Evolutionary conservation across 1,284 basidiomycete genomes (phyloP).

Genomic region (Ustilago curta): DNA sequence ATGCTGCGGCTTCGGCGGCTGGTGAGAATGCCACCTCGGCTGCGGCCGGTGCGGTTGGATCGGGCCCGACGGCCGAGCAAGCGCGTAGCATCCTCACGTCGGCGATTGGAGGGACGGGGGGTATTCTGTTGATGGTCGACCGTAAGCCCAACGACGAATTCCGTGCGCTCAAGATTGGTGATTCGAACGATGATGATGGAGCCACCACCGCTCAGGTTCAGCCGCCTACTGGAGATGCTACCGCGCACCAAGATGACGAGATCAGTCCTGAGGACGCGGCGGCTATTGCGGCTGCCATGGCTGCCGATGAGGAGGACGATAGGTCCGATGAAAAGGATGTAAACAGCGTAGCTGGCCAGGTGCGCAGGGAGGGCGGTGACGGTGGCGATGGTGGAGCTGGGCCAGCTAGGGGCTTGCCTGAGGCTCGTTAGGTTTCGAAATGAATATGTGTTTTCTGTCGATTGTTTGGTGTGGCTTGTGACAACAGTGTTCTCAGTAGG

Average conservation of each 20-base stretch:
- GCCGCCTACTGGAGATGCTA: neutral
- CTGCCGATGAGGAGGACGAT: conserved; percentile 61
- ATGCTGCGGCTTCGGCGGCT: conserved; percentile 18
- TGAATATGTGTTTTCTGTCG: neutral
- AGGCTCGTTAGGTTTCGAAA: conserved; percentile 30
- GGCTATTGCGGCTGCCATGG: conserved; percentile 54
- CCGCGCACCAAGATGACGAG: conserved; percentile 22
- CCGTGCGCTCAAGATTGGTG: conserved; percentile 47
- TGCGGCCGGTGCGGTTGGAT: neutral
- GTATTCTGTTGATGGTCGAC: conserved; percentile 65
- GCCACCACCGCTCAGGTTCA: conserved; percentile 9
- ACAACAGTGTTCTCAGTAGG: too few species aligned
- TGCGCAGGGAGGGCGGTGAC: conserved; percentile 17
- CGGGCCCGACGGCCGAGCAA: conserved; percentile 38
- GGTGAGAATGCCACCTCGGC: conserved; percentile 16
- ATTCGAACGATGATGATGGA: conserved; percentile 26
- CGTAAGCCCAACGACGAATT: conserved; percentile 57
- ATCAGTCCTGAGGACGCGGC: conserved; percentile 57
- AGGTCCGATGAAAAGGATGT: conserved; percentile 51
- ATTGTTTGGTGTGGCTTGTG: conserved; percentile 1
- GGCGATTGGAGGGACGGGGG: conserved; percentile 61
- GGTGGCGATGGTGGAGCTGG: conserved; percentile 11
- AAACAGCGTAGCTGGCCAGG: conserved; percentile 35
- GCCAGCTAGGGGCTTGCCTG: conserved; percentile 29
- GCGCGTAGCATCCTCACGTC: conserved; percentile 58